Evolutionary conservation across 2,329 filamentous ascomycete species (phyloP), one percentile per base, ranked within the genome.

Genomic region (Pseudogymnoascus sp.): DNA sequence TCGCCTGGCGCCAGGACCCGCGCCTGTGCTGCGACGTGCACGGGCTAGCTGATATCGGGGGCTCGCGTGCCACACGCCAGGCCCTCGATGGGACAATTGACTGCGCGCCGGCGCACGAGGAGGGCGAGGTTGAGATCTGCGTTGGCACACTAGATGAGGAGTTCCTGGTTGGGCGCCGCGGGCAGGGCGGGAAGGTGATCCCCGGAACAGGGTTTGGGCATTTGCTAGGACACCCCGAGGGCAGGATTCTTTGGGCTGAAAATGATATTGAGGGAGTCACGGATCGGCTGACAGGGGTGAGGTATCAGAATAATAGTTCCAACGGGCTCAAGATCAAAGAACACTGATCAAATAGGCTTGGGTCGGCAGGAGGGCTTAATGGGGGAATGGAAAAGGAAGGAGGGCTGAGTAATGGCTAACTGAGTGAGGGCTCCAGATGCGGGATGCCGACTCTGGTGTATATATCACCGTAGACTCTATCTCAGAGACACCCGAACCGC

Each of bases 101-200:
- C 4, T 38, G 58, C 8, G 14, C 33, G 19, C 58, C 58, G 3
- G 33, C 33, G 16, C 8, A 60, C 3, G 58, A 60, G 10, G 58
- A 60, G 16, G 58, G 58, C 2, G 58, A 60, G 38, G 58, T 77
- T 6, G 72, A 69, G 52, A 43, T 82, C 33, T 70, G 76, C 1
- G 72, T 81, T 7, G 80, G 79, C 0, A 74, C 73, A 3, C 70
- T 82, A 5, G 80, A 83, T 61, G 71, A 75, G 61, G 74, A 79
- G 12, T 77, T 73, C 26, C 68, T 82, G 65, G 69, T 59, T 65
- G 68, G 55, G 37, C 64, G 63, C 3, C 59, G 64, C 35, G 66
- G 67, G 43, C 21, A 60, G 0, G 62, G 68, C 21, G 64, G 38
- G 26, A 60, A 60, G 33, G 58, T 60, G 8, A 39, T 60, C 8